Percentiles rank a stretch among this genome's conserved stretches.
phyloP scores from a whole-genome alignment of 441 rosid genomes.

The Eruca vesicaria region DNA sequence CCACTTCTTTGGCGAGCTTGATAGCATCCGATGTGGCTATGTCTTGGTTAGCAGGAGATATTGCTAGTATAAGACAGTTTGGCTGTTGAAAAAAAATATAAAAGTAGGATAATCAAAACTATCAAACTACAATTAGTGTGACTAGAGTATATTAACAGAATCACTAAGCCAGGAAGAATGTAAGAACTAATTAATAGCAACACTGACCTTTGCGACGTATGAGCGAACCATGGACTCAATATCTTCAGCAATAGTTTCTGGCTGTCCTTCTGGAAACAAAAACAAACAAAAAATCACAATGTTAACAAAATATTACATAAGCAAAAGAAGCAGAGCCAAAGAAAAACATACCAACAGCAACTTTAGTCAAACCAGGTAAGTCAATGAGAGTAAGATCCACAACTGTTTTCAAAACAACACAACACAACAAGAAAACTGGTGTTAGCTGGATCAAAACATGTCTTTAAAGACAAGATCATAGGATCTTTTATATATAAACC shows the following conservation, averaged over 20 bases:
- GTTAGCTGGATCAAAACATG: not conserved
- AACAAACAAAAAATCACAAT: not conserved
- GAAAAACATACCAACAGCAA: slow-evolving; percentile 66
- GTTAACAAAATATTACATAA: not conserved
- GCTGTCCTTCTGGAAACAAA: slow-evolving; percentile 75
- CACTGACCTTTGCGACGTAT: slow-evolving; percentile 68
- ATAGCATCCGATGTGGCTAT: slow-evolving; percentile 99
- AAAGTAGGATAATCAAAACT: not conserved
- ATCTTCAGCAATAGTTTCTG: slow-evolving; percentile 71
- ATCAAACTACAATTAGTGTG: not conserved
- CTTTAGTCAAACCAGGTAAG: slow-evolving; percentile 89
- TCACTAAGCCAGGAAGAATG: not conserved
- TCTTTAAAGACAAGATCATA: not conserved
- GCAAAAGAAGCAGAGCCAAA: not conserved
- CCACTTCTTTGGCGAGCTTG: slow-evolving; percentile 90
- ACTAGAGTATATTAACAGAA: not conserved
- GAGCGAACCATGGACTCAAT: slow-evolving; percentile 79
- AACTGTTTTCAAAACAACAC: slow-evolving; percentile 46
- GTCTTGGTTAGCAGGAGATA: slow-evolving; percentile 99
- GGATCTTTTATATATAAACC: slow-evolving; percentile 2
- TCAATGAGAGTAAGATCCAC: slow-evolving; percentile 87
- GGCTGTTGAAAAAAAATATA: slow-evolving; percentile 43
- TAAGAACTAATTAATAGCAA: not conserved
- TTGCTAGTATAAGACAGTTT: slow-evolving; percentile 87
- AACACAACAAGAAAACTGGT: not conserved